Conservation (phyloP, 2,329 filamentous ascomycete species). For the Tolypocladium paradoxum region DNA sequence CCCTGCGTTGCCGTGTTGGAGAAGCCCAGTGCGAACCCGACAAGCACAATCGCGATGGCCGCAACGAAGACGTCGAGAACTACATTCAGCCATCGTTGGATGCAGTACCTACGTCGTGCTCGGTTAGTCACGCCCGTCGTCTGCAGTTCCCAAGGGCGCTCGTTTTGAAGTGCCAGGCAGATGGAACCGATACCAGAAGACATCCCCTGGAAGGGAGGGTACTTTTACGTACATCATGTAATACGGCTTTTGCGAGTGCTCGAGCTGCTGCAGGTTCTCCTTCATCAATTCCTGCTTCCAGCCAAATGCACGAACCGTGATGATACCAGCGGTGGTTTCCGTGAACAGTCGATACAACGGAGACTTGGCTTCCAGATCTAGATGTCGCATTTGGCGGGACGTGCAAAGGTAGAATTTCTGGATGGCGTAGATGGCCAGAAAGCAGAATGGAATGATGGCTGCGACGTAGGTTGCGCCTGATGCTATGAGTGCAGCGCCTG, state of each 20-base stretch:
- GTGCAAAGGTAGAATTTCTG: conserved; percentile 48
- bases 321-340: conserved; percentile 5
- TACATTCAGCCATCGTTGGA: conserved; percentile 6
- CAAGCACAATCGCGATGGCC: conserved; percentile 4
- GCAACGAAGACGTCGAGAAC: conserved; percentile 4
- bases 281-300: conserved; percentile 1
- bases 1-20: neutral
- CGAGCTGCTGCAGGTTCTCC: conserved; percentile 1
- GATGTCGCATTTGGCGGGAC: conserved; percentile 43
- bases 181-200: too few species aligned
- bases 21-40: conserved; percentile 1
- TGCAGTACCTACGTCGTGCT: conserved; percentile 1
- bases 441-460: conserved; percentile 34
- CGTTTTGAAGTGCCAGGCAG: too few species aligned
- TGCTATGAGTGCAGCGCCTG: conserved; percentile 24
- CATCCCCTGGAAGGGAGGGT: too few species aligned
- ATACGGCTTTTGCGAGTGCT: conserved; percentile 6
- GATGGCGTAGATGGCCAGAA: conserved; percentile 28
- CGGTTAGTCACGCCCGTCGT: too few species aligned
- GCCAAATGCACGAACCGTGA: conserved; percentile 6
- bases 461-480: conserved; percentile 28
- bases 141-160: too few species aligned
- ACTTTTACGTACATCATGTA: conserved; percentile 1
- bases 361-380: conserved; percentile 49
- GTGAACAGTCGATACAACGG: conserved; percentile 18